Conservation (phyloP, 2,329 filamentous ascomycete species). For the Colletotrichum karsti region DNA sequence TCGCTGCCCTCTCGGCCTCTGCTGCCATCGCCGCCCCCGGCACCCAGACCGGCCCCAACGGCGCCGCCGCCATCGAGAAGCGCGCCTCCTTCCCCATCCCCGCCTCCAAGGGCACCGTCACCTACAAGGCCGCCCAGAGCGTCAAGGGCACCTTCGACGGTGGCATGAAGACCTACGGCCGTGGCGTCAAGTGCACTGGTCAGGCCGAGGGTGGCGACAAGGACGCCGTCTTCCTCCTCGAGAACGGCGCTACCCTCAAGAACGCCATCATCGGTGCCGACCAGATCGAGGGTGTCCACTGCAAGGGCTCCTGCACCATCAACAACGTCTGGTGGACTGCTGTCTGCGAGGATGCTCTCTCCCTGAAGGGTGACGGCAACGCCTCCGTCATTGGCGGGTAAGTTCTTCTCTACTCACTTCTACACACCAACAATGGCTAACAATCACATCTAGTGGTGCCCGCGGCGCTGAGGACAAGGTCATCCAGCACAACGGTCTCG, state of each 20-base stretch:
- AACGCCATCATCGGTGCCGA: conserved; percentile 56
- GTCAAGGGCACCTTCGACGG: conserved; percentile 38
- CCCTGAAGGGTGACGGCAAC: conserved; percentile 29
- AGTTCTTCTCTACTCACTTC: not conserved
- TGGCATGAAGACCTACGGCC: conserved; percentile 43
- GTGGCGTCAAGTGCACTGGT: conserved; percentile 48
- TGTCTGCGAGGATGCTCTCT: conserved; percentile 46
- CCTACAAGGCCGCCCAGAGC: conserved; percentile 29
- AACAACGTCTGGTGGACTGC: conserved; percentile 59
- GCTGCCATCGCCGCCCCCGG: conserved; percentile 31
- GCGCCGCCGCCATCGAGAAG: conserved; percentile 27
- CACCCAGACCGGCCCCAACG: conserved; percentile 19
- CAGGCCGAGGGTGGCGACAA: conserved; percentile 51
- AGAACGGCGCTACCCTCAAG: conserved; percentile 49
- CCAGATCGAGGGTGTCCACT: conserved; percentile 57
- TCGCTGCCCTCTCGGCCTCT: conserved; percentile 32
- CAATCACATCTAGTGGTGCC: conserved; percentile 14
- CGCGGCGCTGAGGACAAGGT: conserved; percentile 28
- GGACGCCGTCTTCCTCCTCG: conserved; percentile 53
- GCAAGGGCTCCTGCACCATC: conserved; percentile 50
- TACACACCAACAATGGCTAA: not conserved
- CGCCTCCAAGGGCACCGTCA: conserved; percentile 36
- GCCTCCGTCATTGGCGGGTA: conserved; percentile 24
- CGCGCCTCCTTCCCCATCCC: conserved; percentile 38
- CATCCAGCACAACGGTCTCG: conserved; percentile 30